Percentiles rank a stretch among this genome's conserved stretches.
These are phyloP conservation scores for Trichoderma guizhouense DNA, from an alignment of 2,329 filamentous ascomycete genomes.

Conservation along the genomic window DNA sequence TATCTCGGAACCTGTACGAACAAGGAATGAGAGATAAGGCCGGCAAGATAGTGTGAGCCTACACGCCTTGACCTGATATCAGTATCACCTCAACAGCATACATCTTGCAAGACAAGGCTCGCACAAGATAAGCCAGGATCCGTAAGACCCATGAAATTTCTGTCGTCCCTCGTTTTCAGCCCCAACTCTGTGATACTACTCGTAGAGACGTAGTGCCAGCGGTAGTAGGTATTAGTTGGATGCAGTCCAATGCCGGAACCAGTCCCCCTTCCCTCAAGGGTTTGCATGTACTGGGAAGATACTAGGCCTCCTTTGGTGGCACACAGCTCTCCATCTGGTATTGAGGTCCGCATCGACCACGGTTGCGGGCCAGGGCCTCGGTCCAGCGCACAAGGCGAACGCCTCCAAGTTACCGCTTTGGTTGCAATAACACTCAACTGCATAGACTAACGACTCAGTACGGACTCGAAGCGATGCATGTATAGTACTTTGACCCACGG, in stretches of 20 bases:
- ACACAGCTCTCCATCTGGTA: neutral
- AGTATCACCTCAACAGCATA: neutral
- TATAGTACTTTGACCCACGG: neutral
- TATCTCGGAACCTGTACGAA: neutral
- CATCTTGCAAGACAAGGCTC: neutral
- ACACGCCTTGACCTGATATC: neutral
- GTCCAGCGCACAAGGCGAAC: neutral
- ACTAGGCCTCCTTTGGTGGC: neutral
- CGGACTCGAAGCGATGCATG: neutral
- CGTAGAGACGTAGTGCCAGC: neutral
- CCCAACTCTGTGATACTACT: neutral
- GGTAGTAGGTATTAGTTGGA: neutral
- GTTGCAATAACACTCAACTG: neutral
- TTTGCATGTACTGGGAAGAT: neutral
- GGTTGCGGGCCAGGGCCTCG: neutral
- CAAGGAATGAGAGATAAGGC: neutral
- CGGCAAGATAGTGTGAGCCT: neutral
- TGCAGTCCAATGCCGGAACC: neutral
- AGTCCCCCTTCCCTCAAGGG: neutral
- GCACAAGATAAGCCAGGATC: neutral
- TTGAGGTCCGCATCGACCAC: conserved; percentile 3
- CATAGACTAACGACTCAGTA: neutral
- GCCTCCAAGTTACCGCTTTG: conserved; percentile 1
- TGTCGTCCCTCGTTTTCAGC: neutral
- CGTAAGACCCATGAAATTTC: neutral